Base-by-base conservation (phyloP, 140 eudicot species). In the Ambrosia hybrid region DNA sequence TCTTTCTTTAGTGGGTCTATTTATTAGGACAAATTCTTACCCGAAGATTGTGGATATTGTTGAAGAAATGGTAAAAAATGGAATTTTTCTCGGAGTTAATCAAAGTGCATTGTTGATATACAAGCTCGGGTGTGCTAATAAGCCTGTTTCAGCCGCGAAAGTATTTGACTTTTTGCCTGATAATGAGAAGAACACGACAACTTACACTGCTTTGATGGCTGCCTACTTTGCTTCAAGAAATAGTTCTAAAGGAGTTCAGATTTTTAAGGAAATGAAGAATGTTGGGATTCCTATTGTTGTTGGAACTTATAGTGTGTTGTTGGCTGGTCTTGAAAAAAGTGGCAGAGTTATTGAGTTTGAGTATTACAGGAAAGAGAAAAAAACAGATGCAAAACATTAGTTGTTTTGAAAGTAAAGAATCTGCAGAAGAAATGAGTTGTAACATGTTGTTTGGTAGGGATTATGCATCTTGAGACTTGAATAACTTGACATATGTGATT, bases 181-280 rank as follows among this genome's bases (percentile, higher is more conserved):
- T 67, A 73, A 79, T 26, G 80, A 87, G 73, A 89, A 79, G 86
- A 84, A 77, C 51, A 84, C 85, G 1, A 73, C 93, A 43, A 81
- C 86, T 11, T 87, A 85, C 78, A 93, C 97, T 60, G 95, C 98
- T 52, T 80, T 89, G 52, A 78, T 93, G 49, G 83, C 77, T 9
- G 89, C 98, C 46, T 93, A 83, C 61, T 84, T 93, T 75, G 78
- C 86, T 17, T 88, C 86, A 41, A 88, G 91, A 67, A 75, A 90
- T 46, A 70, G 80, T 26, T 84, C 79, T 26, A 85, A 85, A 76
- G 98, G 96, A 45, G 79, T 90, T 3, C 84, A 84, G 65, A 73
- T 80, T 15, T 87, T 83, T 36, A 73, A 82, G 43, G 38, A 67
- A 51, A 93, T 93, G 98, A 85, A 80, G 78, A 79, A 46, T 21